Percentiles rank a stretch among this genome's conserved stretches.
Conservation (phyloP, 2,329 filamentous ascomycete genomes). For the Pseudocercospora ulei region DNA sequence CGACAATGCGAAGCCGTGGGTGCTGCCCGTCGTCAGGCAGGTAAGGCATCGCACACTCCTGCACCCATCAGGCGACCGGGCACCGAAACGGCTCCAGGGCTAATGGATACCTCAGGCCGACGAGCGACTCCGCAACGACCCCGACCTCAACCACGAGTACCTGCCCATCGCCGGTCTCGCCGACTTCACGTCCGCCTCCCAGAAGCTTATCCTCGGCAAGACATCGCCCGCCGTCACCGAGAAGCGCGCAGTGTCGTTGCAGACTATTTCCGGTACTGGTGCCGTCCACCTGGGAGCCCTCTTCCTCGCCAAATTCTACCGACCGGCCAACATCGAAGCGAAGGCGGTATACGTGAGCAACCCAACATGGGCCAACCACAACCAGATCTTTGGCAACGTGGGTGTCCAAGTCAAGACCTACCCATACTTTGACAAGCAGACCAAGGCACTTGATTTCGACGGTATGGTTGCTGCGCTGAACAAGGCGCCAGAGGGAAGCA, state of each 20-base stretch:
- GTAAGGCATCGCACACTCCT: conserved; percentile 44
- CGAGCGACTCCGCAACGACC: conserved; percentile 76
- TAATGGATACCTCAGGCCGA: conserved; percentile 57
- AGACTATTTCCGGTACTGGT: conserved; percentile 95
- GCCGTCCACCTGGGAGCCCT: conserved; percentile 86
- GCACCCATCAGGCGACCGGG: too few species aligned
- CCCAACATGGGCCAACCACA: conserved; percentile 97
- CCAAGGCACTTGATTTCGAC: conserved; percentile 82
- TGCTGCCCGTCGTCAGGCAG: conserved; percentile 92
- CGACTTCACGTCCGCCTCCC: conserved; percentile 77
- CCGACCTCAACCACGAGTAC: conserved; percentile 93
- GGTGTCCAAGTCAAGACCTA: conserved; percentile 67
- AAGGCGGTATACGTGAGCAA: conserved; percentile 76
- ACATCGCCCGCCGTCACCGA: conserved; percentile 74
- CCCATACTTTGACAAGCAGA: conserved; percentile 84
- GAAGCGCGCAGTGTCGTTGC: conserved; percentile 69
- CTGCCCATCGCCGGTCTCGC: conserved; percentile 85
- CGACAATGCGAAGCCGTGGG: conserved; percentile 92
- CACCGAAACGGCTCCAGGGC: too few species aligned
- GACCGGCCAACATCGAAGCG: conserved; percentile 50
- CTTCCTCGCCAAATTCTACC: conserved; percentile 89
- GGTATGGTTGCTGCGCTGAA: conserved; percentile 69
- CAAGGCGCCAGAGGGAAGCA: conserved; percentile 63
- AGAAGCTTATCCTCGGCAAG: conserved; percentile 74
- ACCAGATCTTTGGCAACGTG: conserved; percentile 95